Conservation (phyloP, 371 early-diverging fungal species). For the Mortierella sp. region DNA sequence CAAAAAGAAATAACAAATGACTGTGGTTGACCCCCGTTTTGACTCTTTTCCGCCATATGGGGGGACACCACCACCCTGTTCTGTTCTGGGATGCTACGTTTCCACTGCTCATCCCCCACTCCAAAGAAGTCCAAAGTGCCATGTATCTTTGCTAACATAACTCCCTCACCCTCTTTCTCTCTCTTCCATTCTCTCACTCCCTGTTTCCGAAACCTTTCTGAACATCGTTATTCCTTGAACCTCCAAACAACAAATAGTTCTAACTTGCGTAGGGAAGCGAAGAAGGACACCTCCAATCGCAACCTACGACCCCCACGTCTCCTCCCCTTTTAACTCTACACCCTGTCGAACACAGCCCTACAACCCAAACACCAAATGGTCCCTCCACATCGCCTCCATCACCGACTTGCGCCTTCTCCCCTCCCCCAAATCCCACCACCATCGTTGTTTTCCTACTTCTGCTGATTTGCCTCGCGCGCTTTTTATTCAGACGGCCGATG, state of each 20-base stretch:
- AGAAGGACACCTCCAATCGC: constrained; percentile 21
- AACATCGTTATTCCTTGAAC: background rate
- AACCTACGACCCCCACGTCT: constrained; percentile 27
- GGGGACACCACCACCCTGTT: background rate
- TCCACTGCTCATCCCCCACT: background rate
- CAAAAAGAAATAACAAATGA: background rate
- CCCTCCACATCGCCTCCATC: constrained; percentile 24
- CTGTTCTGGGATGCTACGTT: background rate
- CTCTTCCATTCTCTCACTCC: background rate
- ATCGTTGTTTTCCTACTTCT: constrained; percentile 23
- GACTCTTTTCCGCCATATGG: background rate
- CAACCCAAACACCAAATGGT: constrained; percentile 39
- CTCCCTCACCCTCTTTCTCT: background rate
- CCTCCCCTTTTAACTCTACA: constrained; percentile 27
- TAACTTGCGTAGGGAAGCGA: constrained; percentile 29
- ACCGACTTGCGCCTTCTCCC: constrained; percentile 20
- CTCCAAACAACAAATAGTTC: background rate
- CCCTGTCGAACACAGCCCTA: constrained; percentile 16
- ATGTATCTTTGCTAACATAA: background rate
- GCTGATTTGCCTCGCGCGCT: constrained; percentile 21
- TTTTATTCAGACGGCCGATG: constrained; percentile 21
- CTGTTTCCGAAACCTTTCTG: background rate
- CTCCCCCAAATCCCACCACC: constrained; percentile 7
- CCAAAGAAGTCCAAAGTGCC: background rate
- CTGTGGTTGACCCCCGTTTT: background rate